Evolutionary conservation across 164 flowering plant species (phyloP).

Genomic region (Taxillus chinensis): DNA sequence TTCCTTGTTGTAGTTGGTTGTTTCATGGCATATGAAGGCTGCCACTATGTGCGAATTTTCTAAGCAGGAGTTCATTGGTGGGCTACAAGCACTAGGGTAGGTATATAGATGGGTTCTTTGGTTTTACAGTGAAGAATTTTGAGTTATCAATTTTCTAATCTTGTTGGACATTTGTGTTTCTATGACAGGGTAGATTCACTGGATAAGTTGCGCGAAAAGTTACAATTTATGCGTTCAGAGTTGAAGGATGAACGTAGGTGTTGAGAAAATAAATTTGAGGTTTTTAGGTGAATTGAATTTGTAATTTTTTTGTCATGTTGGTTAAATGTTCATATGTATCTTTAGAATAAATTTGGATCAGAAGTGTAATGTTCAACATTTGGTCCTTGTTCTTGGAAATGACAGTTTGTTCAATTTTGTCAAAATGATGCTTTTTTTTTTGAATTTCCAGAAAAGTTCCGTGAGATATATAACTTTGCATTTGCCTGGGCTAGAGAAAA

Average conservation of each 20-base stretch:
- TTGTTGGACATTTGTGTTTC: conserved; percentile 1
- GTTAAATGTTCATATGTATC: background rate
- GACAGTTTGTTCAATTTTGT: conserved; percentile 1
- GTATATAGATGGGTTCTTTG: conserved; percentile 4
- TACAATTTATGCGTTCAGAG: conserved; percentile 79
- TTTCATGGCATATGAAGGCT: conserved; percentile 99
- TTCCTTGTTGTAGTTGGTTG: conserved; percentile 51
- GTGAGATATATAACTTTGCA: conserved; percentile 91
- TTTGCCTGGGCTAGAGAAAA: conserved; percentile 99
- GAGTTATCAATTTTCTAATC: too few species aligned
- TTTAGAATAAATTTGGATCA: background rate
- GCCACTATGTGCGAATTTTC: conserved; percentile 99
- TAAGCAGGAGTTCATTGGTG: conserved; percentile 84
- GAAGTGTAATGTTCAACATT: background rate
- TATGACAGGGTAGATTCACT: conserved; percentile 84
- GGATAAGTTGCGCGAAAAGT: conserved; percentile 79
- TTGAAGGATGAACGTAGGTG: conserved; percentile 90
- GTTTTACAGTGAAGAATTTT: background rate
- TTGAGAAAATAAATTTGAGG: background rate
- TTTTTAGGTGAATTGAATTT: background rate
- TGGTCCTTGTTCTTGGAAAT: background rate
- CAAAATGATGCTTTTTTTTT: conserved; percentile 9
- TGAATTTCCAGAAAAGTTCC: conserved; percentile 67
- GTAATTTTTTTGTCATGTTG: background rate
- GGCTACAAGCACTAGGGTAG: conserved; percentile 84